Evolutionary conservation across 139 green algal species (phyloP), one percentile per base, ranked within the genome.

Genomic region (Micractinium sp.): DNA sequence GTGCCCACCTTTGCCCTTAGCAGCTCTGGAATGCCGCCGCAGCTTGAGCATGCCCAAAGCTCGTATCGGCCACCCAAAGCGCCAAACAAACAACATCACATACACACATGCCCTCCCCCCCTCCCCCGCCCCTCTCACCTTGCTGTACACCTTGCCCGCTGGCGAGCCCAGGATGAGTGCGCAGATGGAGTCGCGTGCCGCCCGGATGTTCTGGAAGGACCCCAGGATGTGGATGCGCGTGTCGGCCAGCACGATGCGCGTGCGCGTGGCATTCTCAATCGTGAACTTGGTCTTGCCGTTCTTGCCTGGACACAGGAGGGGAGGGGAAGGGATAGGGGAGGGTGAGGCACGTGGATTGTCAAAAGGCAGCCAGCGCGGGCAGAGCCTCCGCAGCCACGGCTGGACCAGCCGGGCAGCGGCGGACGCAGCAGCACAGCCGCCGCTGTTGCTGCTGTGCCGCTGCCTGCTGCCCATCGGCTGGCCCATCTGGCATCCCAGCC

Each of bases 281-380:
- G 98, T 99, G 94, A 99, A 99, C 91, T 99, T 99, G 53, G 98
- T 99, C 95, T 99, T 99, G 85, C 98, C 98, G 80, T 92, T 95
- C 93, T 99, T 99, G 60, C 98, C 98, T 87, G 83, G 38, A 27
- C 13, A 35, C 7, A 2, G n/a, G 31, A 25, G 29, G 14, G 31
- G 31, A 23, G 31, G 12, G 15, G 47, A 3, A 41, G 29, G 29
- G 31, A 29, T 12, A 73, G 3, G 80, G 29, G 36, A 41, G 27
- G 27, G 12, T n/a, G 13, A 22, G 39, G 60, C 56, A n/a, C n/a
- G n/a, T n/a, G n/a, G n/a, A n/a, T n/a, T n/a, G n/a, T n/a, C n/a
- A n/a, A n/a, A n/a, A n/a, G 47, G 47, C 47, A 56, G 47, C 47
- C 47, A 56, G 47, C 47, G 47, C 47, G 3, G 71, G 71, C 71